These are phyloP conservation scores for Trametes pubescens DNA, from an alignment of 1,284 basidiomycete genomes.

Conservation along the genomic window DNA sequence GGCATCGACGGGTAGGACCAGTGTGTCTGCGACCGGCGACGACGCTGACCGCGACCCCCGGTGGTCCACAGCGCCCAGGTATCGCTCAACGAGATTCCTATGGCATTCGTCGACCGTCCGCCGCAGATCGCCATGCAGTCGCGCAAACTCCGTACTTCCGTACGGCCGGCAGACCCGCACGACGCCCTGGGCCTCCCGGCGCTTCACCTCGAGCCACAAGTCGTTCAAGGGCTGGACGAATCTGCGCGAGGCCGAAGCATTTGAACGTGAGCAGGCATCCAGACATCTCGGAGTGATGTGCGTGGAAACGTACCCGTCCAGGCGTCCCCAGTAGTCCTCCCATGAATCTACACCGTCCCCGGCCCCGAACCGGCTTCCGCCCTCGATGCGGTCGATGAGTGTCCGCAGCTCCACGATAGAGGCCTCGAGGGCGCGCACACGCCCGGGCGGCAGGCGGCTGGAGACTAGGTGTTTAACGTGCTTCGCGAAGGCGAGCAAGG, in stretches of 20 bases:
- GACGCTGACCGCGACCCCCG: background rate
- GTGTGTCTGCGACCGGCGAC: no score
- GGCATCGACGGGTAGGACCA: no score
- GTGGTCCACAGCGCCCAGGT: background rate
- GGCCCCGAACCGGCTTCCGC: background rate
- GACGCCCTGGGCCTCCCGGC: background rate
- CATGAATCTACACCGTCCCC: no score
- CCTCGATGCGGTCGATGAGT: background rate
- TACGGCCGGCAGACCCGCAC: background rate
- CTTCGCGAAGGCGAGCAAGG: background rate
- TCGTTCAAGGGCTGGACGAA: background rate
- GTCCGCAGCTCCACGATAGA: background rate
- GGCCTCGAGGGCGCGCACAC: background rate
- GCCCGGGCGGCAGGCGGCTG: background rate
- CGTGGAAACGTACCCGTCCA: no score
- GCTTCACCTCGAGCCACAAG: background rate
- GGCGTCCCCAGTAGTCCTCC: no score
- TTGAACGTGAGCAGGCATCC: no score
- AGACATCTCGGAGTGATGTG: no score
- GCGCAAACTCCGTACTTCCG: background rate
- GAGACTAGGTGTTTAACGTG: background rate
- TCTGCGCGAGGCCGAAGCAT: background rate
- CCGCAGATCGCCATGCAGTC: background rate
- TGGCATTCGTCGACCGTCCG: background rate
- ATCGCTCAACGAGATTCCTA: background rate